Base-by-base conservation (phyloP, 768 basidiomycete genomes). In the Mycena venus region DNA sequence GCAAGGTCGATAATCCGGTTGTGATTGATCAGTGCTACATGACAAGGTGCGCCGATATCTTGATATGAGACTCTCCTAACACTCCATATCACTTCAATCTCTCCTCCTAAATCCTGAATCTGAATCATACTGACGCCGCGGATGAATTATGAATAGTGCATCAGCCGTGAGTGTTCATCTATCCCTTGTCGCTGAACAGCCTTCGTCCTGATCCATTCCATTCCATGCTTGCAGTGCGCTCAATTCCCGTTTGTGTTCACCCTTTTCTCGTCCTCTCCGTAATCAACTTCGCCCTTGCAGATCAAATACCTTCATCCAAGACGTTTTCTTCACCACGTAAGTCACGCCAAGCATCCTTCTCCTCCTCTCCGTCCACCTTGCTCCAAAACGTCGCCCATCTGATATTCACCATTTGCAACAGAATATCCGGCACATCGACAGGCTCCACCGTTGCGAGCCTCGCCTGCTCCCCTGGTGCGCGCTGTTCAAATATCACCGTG, bases 341-440 rank as follows among this genome's bases (percentile, higher is more conserved):
- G 82, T 75, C 51, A n/a, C n/a, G n/a, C n/a, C n/a, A n/a, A n/a
- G n/a, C n/a, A n/a, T n/a, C n/a, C n/a, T n/a, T n/a, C n/a, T n/a
- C n/a, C n/a, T n/a, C n/a, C n/a, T n/a, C n/a, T n/a, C n/a, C n/a
- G n/a, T n/a, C n/a, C n/a, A n/a, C n/a, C n/a, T n/a, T n/a, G n/a
- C n/a, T n/a, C n/a, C n/a, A n/a, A n/a, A n/a, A n/a, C n/a, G n/a
- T n/a, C n/a, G n/a, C n/a, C n/a, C n/a, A n/a, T n/a, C n/a, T n/a
- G n/a, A n/a, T n/a, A 9, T 29, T 51, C 14, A 23, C 47, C 32
- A 44, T 7, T 59, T n/a, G 44, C 17, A 27, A 2, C 70, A 91
- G 90, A 73, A 89, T 92, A 51, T 87, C 88, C 14, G 92, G 92
- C 0, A 90, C 90, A 6, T 88, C 88, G 1, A 90, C 90, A 0